phyloP scores from a whole-genome alignment of 164 flowering plant species.

The Tinospora cordifolia region DNA sequence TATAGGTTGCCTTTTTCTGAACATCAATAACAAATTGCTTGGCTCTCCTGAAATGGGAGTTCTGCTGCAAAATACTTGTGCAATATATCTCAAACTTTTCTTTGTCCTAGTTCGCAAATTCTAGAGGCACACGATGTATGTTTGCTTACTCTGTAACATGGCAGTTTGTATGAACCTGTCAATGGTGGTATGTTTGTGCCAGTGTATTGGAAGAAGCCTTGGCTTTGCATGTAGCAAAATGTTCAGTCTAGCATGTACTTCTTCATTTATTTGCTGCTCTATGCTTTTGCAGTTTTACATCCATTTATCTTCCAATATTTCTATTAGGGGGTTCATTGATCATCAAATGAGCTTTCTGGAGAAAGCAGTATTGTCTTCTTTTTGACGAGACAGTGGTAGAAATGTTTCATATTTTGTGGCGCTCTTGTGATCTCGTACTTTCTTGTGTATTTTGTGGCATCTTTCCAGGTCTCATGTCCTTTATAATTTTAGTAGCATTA shows the following conservation, averaged over 20 bases:
- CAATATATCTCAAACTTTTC: not conserved
- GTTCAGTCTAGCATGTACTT: not conserved
- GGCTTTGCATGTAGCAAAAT: not conserved
- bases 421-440: too few relatives aligned
- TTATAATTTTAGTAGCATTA: too few relatives aligned
- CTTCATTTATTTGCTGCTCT: not conserved
- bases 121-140: not conserved
- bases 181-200: not conserved
- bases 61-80: not conserved
- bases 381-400: too few relatives aligned
- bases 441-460: too few relatives aligned
- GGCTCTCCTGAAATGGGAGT: not conserved
- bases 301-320: too few relatives aligned
- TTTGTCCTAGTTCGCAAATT: not conserved
- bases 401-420: too few relatives aligned
- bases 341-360: too few relatives aligned
- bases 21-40: conserved; percentile 4
- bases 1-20: conserved; percentile 3
- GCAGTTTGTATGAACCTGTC: not conserved
- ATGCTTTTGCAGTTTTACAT: not conserved
- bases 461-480: too few relatives aligned
- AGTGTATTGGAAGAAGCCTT: not conserved
- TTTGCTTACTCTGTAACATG: not conserved
- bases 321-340: too few relatives aligned
- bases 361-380: too few relatives aligned